These are phyloP conservation scores for Patellaria atrata DNA, from an alignment of 495 filamentous ascomycete genomes.

Conservation along the genomic window DNA sequence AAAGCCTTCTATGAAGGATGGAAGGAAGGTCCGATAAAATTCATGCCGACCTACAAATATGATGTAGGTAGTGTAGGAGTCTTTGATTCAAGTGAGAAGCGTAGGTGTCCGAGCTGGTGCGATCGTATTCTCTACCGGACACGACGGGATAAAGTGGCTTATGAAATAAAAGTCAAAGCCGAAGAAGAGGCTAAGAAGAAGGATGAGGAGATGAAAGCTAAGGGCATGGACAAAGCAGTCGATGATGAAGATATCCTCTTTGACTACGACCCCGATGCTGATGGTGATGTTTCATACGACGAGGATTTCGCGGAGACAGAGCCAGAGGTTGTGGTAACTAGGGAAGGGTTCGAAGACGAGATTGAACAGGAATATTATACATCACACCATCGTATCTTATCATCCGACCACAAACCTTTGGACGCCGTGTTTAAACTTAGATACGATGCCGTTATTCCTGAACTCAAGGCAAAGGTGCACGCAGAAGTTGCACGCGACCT, in stretches of 20 bases:
- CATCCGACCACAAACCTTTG: constrained; percentile 93
- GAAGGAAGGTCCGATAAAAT: constrained; percentile 75
- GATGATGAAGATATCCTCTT: constrained; percentile 78
- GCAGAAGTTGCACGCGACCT: constrained; percentile 77
- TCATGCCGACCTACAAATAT: constrained; percentile 95
- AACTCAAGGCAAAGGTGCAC: constrained; percentile 68
- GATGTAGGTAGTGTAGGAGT: constrained; percentile 85
- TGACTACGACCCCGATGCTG: constrained; percentile 76
- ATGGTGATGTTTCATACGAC: constrained; percentile 46
- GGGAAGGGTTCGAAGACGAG: constrained; percentile 44
- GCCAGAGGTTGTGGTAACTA: constrained; percentile 32
- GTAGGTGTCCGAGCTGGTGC: constrained; percentile 88
- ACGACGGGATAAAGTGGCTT: constrained; percentile 50
- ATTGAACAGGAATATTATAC: constrained; percentile 64
- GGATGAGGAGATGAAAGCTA: constrained; percentile 73
- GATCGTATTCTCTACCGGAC: constrained; percentile 88
- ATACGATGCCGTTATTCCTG: constrained; percentile 72
- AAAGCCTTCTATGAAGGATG: constrained; percentile 84
- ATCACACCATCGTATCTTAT: constrained; percentile 74
- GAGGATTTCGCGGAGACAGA: constrained; percentile 43
- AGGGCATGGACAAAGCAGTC: constrained; percentile 52
- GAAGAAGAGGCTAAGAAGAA: constrained; percentile 50
- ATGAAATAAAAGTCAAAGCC: constrained; percentile 51
- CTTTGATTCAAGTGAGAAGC: constrained; percentile 92
- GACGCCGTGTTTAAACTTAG: constrained; percentile 63